phyloP scores from a whole-genome alignment of 1,139 yeast genomes.

The Suhomyces guaymorum region DNA sequence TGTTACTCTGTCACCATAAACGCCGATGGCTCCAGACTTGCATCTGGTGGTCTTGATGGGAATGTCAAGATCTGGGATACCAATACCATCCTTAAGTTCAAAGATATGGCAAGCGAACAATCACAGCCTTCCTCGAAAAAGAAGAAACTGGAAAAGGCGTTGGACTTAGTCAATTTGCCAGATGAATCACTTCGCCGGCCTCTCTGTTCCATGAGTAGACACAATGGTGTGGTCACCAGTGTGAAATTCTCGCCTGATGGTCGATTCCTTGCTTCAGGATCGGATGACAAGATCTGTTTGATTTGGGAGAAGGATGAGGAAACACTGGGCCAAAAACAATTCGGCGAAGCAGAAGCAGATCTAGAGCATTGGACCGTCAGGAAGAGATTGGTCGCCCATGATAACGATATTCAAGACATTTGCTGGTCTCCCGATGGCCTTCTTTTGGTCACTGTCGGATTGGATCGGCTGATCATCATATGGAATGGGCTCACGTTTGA shows the following conservation, averaged over 20 bases:
- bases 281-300: constrained; percentile 87
- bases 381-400: constrained; percentile 90
- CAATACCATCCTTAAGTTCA: constrained; percentile 49
- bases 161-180: constrained; percentile 24
- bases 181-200: constrained; percentile 52
- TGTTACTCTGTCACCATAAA: constrained; percentile 82
- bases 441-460: constrained; percentile 86
- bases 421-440: constrained; percentile 98
- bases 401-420: constrained; percentile 93
- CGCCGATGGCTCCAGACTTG: constrained; percentile 79
- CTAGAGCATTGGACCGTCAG: constrained; percentile 92
- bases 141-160: constrained; percentile 9
- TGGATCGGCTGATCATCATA: constrained; percentile 85
- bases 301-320: constrained; percentile 92
- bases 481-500: constrained; percentile 96
- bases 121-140: constrained; percentile 7
- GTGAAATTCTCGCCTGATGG: constrained; percentile 93
- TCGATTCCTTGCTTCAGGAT: constrained; percentile 85
- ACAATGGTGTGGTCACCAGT: constrained; percentile 91
- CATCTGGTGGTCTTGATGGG: constrained; percentile 96
- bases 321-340: constrained; percentile 42
- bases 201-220: constrained; percentile 78
- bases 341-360: constrained; percentile 60
- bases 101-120: constrained; percentile 10
- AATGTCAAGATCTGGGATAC: constrained; percentile 90